Percentiles rank a stretch among this genome's conserved stretches.
phyloP scores from a whole-genome alignment of 1,139 yeast species.

The Oligophagozyma castellii region DNA sequence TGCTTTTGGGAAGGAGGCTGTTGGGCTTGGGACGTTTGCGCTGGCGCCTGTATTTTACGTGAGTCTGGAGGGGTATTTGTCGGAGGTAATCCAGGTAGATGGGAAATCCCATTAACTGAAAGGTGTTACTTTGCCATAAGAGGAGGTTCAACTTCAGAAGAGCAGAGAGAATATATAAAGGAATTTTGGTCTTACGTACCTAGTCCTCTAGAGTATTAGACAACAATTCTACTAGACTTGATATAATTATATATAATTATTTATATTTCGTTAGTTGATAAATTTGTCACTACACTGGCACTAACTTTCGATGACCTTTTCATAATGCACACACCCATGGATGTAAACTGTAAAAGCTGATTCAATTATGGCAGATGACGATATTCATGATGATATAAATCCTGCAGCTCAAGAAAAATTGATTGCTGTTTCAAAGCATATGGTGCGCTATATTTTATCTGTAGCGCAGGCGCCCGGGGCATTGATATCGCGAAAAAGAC shows the following conservation, averaged over 20 bases:
- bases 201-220: constrained; percentile 30
- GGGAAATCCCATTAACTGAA: constrained; percentile 34
- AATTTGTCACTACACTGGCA: no score
- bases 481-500: constrained; percentile 10
- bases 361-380: no score
- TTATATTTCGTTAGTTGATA: no score
- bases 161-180: constrained; percentile 31
- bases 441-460: constrained; percentile 14
- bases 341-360: no score
- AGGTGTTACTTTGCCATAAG: constrained; percentile 41
- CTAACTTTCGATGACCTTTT: no score
- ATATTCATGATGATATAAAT: no score
- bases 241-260: no score
- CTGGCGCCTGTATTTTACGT: constrained; percentile 43
- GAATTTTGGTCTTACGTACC: constrained; percentile 36
- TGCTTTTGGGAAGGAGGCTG: constrained; percentile 55
- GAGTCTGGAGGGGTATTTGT: constrained; percentile 45
- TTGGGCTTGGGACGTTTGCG: constrained; percentile 53
- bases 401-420: no score
- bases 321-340: no score
- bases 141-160: constrained; percentile 30
- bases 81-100: constrained; percentile 36
- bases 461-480: constrained; percentile 12
- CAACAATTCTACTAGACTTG: no score
- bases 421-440: constrained; percentile 8